These are phyloP conservation scores for Biancaea sappan DNA, from an alignment of 306 rosid genomes.

Conservation along the genomic window DNA sequence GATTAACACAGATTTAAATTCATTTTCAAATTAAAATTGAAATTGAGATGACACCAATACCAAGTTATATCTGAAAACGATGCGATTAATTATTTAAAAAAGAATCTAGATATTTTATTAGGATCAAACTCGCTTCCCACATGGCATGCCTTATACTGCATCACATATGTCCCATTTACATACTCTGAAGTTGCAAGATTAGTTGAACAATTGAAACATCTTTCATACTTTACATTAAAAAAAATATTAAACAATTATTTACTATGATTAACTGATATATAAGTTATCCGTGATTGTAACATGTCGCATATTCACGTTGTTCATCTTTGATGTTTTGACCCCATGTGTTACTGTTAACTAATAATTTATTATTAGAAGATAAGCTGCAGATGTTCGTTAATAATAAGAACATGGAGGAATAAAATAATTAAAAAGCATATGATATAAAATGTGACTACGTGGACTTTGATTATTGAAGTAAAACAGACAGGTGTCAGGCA, in stretches of 20 bases:
- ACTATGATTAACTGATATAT: not conserved
- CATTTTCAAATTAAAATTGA: not conserved
- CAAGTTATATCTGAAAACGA: not conserved
- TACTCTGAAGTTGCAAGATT: not conserved
- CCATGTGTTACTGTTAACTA: not conserved
- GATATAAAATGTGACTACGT: not conserved
- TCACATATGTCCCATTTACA: too few species aligned
- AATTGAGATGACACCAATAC: not conserved
- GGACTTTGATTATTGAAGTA: not conserved
- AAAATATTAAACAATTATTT: not conserved
- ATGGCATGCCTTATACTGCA: constrained; percentile 1
- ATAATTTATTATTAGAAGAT: constrained; percentile 13
- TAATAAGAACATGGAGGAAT: not conserved
- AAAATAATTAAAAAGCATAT: not conserved
- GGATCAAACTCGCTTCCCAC: not conserved
- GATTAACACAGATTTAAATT: not conserved
- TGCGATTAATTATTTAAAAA: not conserved
- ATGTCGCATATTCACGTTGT: not conserved
- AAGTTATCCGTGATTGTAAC: not conserved
- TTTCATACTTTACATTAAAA: not conserved
- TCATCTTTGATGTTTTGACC: not conserved
- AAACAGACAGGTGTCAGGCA: not conserved
- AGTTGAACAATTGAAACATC: not conserved
- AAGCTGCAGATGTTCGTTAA: not conserved
- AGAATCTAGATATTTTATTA: not conserved